Evolutionary conservation across 2,329 filamentous ascomycete genomes (phyloP), one percentile per base, ranked within the genome.

Genomic region (Penicillium olsonii): DNA sequence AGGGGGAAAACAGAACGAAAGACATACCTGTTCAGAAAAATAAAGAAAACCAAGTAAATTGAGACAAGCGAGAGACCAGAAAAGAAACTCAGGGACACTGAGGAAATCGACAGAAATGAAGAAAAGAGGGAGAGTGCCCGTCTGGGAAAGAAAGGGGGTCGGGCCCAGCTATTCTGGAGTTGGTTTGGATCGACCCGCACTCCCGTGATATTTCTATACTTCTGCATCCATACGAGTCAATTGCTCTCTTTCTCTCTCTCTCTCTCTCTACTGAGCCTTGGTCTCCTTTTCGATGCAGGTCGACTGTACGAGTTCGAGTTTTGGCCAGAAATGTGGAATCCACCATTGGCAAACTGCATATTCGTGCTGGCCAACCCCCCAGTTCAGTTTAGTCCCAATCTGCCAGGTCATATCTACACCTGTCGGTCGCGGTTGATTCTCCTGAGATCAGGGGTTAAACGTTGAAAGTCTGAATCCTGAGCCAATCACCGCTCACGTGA

Each of bases 131-230:
- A 46, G 56, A 55, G 44, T 57, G 56, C 51, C 56, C 59, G 57
- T 59, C 57, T 57, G 58, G 60, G 57, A 64, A 63, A 68, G 64
- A 64, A 65, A 68, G 62, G 61, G 63, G 56, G 48, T 42, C 50
- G 39, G 52, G 53, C 27, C 56, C 59, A 59, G 58, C 54, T 59
- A 59, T 59, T 58, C 49, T 56, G 48, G 45, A 54, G 54, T 54
- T 52, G 48, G 52, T 56, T 54, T 57, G 55, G 55, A 58, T 58
- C 50, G 50, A 52, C 54, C 52, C 54, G 46, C 39, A 40, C 45
- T 39, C 50, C 46, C 37, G 22, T 45, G 35, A 45, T 49, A 37
- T 39, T 45, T n/a, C 42, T 50, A 33, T 49, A 54, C 51, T 41
- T n/a, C n/a, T n/a, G n/a, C n/a, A n/a, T n/a, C n/a, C n/a, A n/a